Evolutionary conservation across 495 filamentous ascomycete genomes (phyloP), one percentile per base, ranked within the genome.

Genomic region (Lindgomyces ingoldianus): DNA sequence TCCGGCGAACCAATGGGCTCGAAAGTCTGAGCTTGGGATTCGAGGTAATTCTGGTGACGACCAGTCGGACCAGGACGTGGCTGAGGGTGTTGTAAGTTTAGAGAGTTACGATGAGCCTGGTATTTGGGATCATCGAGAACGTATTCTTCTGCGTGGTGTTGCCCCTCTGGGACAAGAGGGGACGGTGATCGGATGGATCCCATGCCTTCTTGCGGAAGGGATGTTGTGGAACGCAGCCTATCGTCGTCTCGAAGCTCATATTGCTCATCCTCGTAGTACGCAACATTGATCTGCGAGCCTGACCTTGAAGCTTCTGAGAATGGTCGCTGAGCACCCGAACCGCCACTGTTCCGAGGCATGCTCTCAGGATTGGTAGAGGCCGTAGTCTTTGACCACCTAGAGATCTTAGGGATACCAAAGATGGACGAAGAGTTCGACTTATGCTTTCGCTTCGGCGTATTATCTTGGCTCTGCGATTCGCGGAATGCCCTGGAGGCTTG

Each of bases 371-470:
- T 83, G n/a, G 88, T 88, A 1, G 95, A 94, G 22, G 92, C 83
- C 3, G 94, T 98, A 21, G 94, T 97, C 76, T 94, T 93, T 3
- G 93, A 97, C 94, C 94, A 99, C 29, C 94, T 86, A 12, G 95
- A 98, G 62, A 96, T 61, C 76, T 93, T 96, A 24, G 91, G 90
- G 77, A 68, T 68, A 19, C 72, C 74, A 49, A 92, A 94, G 73
- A 96, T 87, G 3, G 91, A 94, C 14, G 91, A 93, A 69, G 84
- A 87, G 75, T 84, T 90, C 11, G 91, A 94, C 75, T 96, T 95
- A 76, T 96, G 91, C 78, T 96, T 97, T 69, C 88, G 87, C 68
- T 76, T 80, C 29, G 91, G 91, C 0, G 91, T 93, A 52, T 91
- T 89, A 67, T 94, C 91, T 53, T 83, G 84, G 75, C 86, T 90